phyloP scores from a whole-genome alignment of 2,329 filamentous ascomycete genomes.

The Fonsecaea pedrosoi region DNA sequence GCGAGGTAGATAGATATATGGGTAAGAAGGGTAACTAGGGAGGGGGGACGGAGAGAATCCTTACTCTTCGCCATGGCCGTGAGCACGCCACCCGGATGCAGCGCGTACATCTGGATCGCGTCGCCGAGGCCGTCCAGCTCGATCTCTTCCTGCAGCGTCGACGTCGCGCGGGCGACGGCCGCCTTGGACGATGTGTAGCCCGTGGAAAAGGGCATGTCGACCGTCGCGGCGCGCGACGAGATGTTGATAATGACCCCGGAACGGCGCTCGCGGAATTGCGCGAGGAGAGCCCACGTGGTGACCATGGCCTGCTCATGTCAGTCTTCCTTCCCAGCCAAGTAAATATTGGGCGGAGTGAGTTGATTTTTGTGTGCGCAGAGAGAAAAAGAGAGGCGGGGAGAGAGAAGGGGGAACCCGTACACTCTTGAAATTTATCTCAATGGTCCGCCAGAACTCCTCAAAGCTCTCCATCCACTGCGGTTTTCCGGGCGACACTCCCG shows the following conservation, averaged over 20 bases:
- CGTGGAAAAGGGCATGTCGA: slow-evolving; percentile 30
- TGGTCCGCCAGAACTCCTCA: slow-evolving; percentile 30
- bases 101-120: slow-evolving; percentile 26
- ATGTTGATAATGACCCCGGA: slow-evolving; percentile 32
- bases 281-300: slow-evolving; percentile 24
- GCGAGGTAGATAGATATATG: neutral
- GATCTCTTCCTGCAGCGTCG: slow-evolving; percentile 31
- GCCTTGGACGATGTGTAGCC: slow-evolving; percentile 32
- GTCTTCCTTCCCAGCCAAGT: neutral
- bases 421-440: slow-evolving; percentile 35
- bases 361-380: neutral
- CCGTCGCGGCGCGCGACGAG: slow-evolving; percentile 30
- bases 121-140: slow-evolving; percentile 29
- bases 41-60: neutral
- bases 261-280: slow-evolving; percentile 25
- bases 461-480: slow-evolving; percentile 37
- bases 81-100: slow-evolving; percentile 29
- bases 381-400: neutral
- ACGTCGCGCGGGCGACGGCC: slow-evolving; percentile 26
- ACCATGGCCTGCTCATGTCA: slow-evolving; percentile 22
- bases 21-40: neutral
- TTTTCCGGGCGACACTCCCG: slow-evolving; percentile 39
- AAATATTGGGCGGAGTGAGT: neutral
- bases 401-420: slow-evolving; percentile 1
- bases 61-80: slow-evolving; percentile 27